Base-by-base conservation (phyloP, 2,329 filamentous ascomycete genomes). In the Sporothrix inflata region DNA sequence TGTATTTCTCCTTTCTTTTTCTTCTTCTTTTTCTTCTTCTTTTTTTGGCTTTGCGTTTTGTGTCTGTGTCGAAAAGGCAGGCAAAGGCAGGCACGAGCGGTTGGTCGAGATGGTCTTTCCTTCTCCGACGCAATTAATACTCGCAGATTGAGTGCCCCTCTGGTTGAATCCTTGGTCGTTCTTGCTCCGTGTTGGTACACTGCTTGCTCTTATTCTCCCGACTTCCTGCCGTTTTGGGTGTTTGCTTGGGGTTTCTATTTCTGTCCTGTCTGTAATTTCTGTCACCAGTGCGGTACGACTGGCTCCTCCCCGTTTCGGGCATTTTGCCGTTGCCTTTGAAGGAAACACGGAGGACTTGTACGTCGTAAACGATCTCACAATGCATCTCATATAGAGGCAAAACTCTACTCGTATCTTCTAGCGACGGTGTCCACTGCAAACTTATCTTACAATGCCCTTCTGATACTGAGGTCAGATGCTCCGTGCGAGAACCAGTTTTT, bases 191-290 rank as follows among this genome's bases (percentile, higher is more conserved):
- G n/a, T 42, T 24, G 38, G 21, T 21, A 65, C 38, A 19, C 9
- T 38, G 24, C 8, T 24, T 51, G 38, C 9, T 63, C 21, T 19
- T 70, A 3, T 24, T 70, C 55, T 63, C n/a, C 69, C 55, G 69
- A 34, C 40, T 24, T 38, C 45, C 45, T 70, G 42, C 69, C 30
- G 67, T 24, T 70, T 68, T 70, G 51, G 40, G 49, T 19, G 21
- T 42, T 45, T 60, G 14, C 40, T 6, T 27, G 47, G 16, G 57
- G 19, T 65, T 65, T 71, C 57, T 65, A 71, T 65, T 71, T 65
- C 14, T 30, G 57, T 65, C 57, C 47, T 19, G 19, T 47, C 24
- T 45, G 49, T 12, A 8, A 47, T 47, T 9, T 66, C 6, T 66
- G 42, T 47, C 42, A 27, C 24, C 42, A 24, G n/a, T 2, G n/a